Base-by-base conservation (phyloP, 2,329 filamentous ascomycete species). In the Cyphellophora europaea region DNA sequence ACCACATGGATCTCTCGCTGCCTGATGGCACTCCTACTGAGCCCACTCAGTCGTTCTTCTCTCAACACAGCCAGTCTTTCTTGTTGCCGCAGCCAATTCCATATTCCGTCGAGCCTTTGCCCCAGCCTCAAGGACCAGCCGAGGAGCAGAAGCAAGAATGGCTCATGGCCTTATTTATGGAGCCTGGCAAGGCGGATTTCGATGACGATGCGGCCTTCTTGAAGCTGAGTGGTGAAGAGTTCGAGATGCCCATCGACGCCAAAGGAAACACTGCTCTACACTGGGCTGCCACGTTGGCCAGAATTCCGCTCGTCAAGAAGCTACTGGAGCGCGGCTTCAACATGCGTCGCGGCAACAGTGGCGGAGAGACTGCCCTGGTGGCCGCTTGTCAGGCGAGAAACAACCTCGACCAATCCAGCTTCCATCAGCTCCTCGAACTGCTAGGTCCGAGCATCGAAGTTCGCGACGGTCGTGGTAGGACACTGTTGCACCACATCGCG, bases 401-500 rank as follows among this genome's bases (percentile, higher is more conserved):
- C 54, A 94, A 91, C 32, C 79, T 93, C 54, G 89, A 96, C 48
- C 82, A 88, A 40, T 79, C 78, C 44, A 91, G 82, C 32, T 98
- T 98, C 50, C 84, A 88, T 0, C 86, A 93, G 41, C 69, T 96
- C 2, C 70, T 98, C 1, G 89, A 96, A 49, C 75, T 94, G 1
- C 70, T 98, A 5, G 86, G 87, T 8, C 75, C 84, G 16, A 89
- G 89, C 0, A 93, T 98, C 43, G 88, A 96, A 48, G 77, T 93
- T 28, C 74, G 86, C 14, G 91, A 98, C 55, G 77, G 83, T 29
- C 87, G 87, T 57, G 88, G 88, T 6, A 74, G 91, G 23, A 96
- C 89, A 0, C 87, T 96, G 11, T 66, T 98, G 15, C 91, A 98
- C 53, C 91, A 98, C 53, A 96, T 98, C 50, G 88, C 91, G 4